Percentiles rank a stretch among this genome's conserved stretches.
These are phyloP conservation scores for Botrytis paeoniae DNA, from an alignment of 2,329 filamentous ascomycete species.

Conservation along the genomic window DNA sequence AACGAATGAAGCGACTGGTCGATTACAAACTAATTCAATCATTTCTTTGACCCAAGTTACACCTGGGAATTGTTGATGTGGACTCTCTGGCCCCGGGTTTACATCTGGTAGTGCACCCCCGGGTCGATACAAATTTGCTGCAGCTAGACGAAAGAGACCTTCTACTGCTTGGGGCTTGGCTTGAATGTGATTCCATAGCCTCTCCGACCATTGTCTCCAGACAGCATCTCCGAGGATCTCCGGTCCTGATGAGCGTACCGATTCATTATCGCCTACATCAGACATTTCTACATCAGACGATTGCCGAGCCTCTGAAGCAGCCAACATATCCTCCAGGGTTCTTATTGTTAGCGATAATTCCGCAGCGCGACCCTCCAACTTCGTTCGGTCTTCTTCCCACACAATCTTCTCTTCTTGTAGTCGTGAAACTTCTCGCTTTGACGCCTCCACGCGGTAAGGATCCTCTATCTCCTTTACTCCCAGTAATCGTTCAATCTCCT, in stretches of 20 bases:
- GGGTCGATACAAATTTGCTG: conserved; percentile 13
- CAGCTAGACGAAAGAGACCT: conserved; percentile 8
- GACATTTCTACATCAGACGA: not conserved
- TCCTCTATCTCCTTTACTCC: not conserved
- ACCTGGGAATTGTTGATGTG: conserved; percentile 2
- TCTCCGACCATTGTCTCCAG: conserved; percentile 13
- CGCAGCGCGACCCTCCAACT: not conserved
- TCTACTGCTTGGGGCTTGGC: conserved; percentile 3
- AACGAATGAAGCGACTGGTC: not conserved
- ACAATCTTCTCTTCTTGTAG: not conserved
- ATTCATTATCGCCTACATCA: not conserved
- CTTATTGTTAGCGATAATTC: conserved; percentile 7
- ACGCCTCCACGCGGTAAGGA: conserved; percentile 1
- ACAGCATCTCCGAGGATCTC: not conserved
- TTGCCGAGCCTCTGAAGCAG: not conserved
- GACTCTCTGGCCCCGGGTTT: not conserved
- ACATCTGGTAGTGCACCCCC: not conserved
- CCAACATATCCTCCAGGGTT: conserved; percentile 7
- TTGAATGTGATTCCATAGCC: not conserved
- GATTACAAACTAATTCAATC: not conserved
- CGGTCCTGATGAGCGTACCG: not conserved
- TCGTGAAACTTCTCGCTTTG: not conserved
- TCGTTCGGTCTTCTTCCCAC: conserved; percentile 4
- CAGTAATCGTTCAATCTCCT: not conserved
- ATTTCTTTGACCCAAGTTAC: conserved; percentile 11